These are phyloP conservation scores for Forsythia suspensa DNA, from an alignment of 257 asterid genomes.

Conservation along the genomic window DNA sequence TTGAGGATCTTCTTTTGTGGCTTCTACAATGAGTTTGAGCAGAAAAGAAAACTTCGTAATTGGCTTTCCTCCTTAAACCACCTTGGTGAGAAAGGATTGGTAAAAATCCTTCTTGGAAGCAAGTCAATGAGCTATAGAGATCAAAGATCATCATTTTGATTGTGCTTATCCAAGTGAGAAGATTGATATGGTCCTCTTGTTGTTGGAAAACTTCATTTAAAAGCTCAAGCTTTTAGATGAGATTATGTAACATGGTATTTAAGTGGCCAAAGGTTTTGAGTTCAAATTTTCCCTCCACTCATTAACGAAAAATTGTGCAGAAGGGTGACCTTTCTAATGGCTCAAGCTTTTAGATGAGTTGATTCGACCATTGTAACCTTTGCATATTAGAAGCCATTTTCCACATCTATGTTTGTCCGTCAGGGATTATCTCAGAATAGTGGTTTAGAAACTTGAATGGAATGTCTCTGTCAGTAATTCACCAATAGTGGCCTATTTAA, in stretches of 20 bases:
- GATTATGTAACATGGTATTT: background rate
- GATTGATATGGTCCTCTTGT: background rate
- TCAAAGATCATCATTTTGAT: background rate
- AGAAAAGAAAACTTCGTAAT: no score
- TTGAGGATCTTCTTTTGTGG: no score
- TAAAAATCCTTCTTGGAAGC: background rate
- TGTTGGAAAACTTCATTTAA: background rate
- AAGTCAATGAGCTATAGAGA: background rate
- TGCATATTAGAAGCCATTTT: no score
- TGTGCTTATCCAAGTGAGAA: constrained; percentile 1
- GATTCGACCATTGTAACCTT: no score
- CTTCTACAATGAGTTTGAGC: no score
- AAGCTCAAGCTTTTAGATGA: no score
- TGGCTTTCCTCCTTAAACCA: background rate
- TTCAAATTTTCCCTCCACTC: background rate
- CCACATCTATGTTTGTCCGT: no score
- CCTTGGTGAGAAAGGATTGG: background rate
- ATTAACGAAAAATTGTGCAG: background rate
- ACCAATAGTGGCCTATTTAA: background rate
- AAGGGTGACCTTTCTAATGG: background rate
- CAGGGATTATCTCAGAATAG: no score
- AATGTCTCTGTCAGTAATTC: background rate
- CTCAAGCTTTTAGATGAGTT: background rate
- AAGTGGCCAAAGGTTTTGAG: background rate
- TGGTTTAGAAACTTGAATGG: no score